These are phyloP conservation scores for Fusarium irregulare DNA, from an alignment of 2,329 filamentous ascomycete species.

Conservation along the genomic window DNA sequence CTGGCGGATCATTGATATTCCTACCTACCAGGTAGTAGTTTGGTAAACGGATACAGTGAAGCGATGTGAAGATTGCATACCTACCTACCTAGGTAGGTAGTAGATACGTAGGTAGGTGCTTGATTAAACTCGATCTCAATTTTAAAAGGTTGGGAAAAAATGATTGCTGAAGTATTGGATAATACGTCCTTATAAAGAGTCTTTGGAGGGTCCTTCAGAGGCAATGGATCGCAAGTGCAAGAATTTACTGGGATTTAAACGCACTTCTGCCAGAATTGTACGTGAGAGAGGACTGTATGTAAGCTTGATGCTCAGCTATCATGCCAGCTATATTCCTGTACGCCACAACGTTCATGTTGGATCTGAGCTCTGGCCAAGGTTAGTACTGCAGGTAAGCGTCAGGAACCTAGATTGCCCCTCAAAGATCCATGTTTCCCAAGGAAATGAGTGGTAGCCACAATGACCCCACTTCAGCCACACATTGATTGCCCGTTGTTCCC, in stretches of 20 bases:
- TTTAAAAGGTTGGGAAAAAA: background rate
- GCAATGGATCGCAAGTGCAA: background rate
- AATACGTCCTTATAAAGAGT: background rate
- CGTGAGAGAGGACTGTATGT: background rate
- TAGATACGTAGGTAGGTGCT: background rate
- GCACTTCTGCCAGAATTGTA: background rate
- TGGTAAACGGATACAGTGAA: background rate
- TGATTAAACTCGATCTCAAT: background rate
- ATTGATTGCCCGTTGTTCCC: background rate
- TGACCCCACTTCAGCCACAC: constrained; percentile 38
- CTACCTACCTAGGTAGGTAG: too few species aligned
- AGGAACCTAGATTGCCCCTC: constrained; percentile 15
- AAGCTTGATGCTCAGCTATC: background rate
- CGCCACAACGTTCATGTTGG: constrained; percentile 15
- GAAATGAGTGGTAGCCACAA: constrained; percentile 34
- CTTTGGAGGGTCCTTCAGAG: background rate
- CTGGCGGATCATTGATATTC: constrained; percentile 50
- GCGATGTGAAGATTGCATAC: background rate
- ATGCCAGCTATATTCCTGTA: constrained; percentile 1
- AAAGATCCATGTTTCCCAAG: constrained; percentile 10
- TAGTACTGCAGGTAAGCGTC: constrained; percentile 14
- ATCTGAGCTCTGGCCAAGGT: constrained; percentile 15
- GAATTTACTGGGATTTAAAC: background rate
- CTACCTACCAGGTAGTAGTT: constrained; percentile 6
- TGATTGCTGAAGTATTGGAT: background rate